Conservation (phyloP, 257 asterid genomes). For the Ocimum tenuiflorum region DNA sequence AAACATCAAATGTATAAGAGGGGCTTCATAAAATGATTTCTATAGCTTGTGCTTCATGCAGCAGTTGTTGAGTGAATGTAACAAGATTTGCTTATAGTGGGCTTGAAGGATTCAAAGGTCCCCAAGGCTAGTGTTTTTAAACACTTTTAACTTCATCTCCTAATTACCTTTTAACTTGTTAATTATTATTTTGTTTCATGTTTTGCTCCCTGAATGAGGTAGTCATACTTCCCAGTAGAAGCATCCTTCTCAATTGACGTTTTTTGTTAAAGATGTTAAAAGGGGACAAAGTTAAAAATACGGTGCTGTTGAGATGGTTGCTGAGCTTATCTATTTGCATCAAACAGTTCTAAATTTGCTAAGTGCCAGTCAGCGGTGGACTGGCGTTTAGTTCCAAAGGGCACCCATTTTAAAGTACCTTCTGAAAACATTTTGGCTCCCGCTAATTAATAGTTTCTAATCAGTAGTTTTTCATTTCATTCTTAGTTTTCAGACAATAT, state of each 20-base stretch:
- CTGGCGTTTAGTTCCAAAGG: not conserved
- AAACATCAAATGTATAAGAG: not conserved
- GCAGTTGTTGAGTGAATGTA: not conserved
- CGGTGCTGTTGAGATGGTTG: not conserved
- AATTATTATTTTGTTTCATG: not conserved
- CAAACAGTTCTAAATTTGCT: not conserved
- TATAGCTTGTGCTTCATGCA: not conserved
- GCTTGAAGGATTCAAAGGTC: not conserved
- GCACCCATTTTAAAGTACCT: not conserved
- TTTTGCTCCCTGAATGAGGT: no score
- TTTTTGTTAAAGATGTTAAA: not conserved
- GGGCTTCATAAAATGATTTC: not conserved
- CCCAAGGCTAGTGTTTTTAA: not conserved
- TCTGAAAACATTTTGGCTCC: not conserved
- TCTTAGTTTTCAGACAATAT: not conserved
- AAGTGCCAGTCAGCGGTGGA: not conserved
- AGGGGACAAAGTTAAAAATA: not conserved
- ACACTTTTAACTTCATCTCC: not conserved
- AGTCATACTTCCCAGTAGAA: not conserved
- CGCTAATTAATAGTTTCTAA: not conserved
- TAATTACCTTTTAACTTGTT: not conserved
- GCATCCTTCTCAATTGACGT: not conserved
- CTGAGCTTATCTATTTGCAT: slow-evolving; percentile 6
- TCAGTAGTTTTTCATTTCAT: not conserved
- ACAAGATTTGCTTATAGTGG: not conserved